Base-by-base conservation (phyloP, 139 green algal genomes). In the Coccomyxa sp. region DNA sequence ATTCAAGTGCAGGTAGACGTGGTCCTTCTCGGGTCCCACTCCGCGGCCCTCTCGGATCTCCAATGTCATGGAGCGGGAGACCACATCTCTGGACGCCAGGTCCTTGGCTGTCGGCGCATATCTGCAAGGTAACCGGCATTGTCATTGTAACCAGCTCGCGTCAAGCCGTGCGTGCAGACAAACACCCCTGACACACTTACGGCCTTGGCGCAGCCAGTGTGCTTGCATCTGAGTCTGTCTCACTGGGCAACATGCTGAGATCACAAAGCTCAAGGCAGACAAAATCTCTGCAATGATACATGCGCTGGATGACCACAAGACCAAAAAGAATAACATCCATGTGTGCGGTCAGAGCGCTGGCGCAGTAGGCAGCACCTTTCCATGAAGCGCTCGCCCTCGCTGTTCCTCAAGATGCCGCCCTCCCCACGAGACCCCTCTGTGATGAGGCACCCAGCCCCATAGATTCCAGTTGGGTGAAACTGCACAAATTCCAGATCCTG, bases 401-500 rank as follows among this genome's bases (percentile, higher is more conserved):
- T 92, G 92, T 99, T 99, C 71, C 96, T 86, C 80, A 99, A 86
- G 75, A 99, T 95, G 78, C 96, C 96, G 27, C 96, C 96, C 89
- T 99, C 96, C 16, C 96, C 96, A 16, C 96, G 87, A 8, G 82
- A 92, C 64, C 96, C 96, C 88, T 99, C 96, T 7, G 96, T 99
- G 88, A 99, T 99, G 0, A 99, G 87, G 92, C 96, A 99, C 55
- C 96, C 96, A 12, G 96, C 95, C 27, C 96, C 96, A 79, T 99
- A 99, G 85, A 99, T 99, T 72, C 96, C 95, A 29, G 96, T 99
- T 39, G 96, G 96, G 82, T 99, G 96, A 89, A 99, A 99, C 85
- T 98, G 94, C 70, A 97, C 92, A 88, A 98, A 97, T 86, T 97
- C 94, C 40, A 95, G 84, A 79, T 97, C 95, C 83, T 98, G 94